Conservation (phyloP, 148 eudicot genomes). For the Rhododendron ferrugineum region DNA sequence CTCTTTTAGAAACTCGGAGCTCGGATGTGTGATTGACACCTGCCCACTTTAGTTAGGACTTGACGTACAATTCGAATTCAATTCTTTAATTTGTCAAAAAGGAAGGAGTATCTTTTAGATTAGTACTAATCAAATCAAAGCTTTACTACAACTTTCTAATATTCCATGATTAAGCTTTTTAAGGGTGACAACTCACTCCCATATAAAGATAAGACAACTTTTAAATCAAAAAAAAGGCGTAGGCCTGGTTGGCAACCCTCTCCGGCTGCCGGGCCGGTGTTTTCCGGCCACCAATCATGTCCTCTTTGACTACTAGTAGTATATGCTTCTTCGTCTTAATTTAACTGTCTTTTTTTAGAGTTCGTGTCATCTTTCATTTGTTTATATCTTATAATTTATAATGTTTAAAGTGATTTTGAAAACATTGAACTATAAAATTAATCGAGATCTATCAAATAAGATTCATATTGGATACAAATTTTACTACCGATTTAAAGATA, state of each 20-base stretch:
- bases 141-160: constrained; percentile 13
- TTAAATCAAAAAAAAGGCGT: not conserved
- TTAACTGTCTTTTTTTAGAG: too few relatives aligned
- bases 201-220: constrained; percentile 13
- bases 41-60: not conserved
- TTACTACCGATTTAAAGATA: too few relatives aligned
- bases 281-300: constrained; percentile 25
- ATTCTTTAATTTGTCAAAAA: not conserved
- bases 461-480: too few relatives aligned
- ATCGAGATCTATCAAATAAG: too few relatives aligned
- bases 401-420: too few relatives aligned
- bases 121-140: constrained; percentile 15
- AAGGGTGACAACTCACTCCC: constrained; percentile 24
- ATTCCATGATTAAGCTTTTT: constrained; percentile 17
- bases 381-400: too few relatives aligned
- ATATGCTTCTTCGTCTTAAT: too few relatives aligned
- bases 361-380: too few relatives aligned
- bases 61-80: not conserved
- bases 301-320: not conserved
- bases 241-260: constrained; percentile 3
- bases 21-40: not conserved
- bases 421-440: too few relatives aligned
- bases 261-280: constrained; percentile 1
- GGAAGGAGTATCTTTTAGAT: not conserved
- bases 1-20: too few relatives aligned